Conservation (phyloP, 78 protist species). For the Speleostelium caveatum region DNA sequence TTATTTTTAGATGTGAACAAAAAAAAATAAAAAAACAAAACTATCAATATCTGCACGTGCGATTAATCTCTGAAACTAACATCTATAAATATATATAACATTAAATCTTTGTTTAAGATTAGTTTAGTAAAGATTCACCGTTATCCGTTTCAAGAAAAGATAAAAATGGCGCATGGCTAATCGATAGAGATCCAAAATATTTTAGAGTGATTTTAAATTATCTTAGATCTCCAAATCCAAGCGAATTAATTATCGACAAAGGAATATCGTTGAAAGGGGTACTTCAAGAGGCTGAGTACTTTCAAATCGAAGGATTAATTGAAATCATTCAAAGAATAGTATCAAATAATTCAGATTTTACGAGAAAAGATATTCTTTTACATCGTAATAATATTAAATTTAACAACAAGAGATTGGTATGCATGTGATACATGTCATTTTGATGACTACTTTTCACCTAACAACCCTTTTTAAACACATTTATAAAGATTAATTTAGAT, state of each 20-base stretch:
- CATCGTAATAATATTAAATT: slow-evolving; percentile 9
- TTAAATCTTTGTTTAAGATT: too few relatives aligned
- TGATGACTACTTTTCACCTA: too few relatives aligned
- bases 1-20: too few relatives aligned
- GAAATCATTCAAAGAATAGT: slow-evolving; percentile 9
- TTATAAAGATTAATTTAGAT: slow-evolving; percentile 23
- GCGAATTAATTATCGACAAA: slow-evolving; percentile 36
- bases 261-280: slow-evolving; percentile 52
- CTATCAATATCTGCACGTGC: too few relatives aligned
- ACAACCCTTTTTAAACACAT: not conserved
- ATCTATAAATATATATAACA: too few relatives aligned
- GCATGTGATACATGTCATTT: not conserved
- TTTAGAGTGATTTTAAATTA: slow-evolving; percentile 62
- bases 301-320: slow-evolving; percentile 27
- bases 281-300: slow-evolving; percentile 61
- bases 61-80: too few relatives aligned
- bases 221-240: slow-evolving; percentile 13
- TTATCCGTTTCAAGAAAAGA: slow-evolving; percentile 36
- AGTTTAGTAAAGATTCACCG: slow-evolving; percentile 18
- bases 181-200: slow-evolving; percentile 73
- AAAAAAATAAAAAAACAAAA: too few relatives aligned
- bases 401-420: not conserved
- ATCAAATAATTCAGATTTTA: slow-evolving; percentile 4
- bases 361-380: slow-evolving; percentile 43
- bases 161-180: slow-evolving; percentile 19